Base-by-base conservation (phyloP, 2,329 filamentous ascomycete species). In the Cordyceps farinosa region DNA sequence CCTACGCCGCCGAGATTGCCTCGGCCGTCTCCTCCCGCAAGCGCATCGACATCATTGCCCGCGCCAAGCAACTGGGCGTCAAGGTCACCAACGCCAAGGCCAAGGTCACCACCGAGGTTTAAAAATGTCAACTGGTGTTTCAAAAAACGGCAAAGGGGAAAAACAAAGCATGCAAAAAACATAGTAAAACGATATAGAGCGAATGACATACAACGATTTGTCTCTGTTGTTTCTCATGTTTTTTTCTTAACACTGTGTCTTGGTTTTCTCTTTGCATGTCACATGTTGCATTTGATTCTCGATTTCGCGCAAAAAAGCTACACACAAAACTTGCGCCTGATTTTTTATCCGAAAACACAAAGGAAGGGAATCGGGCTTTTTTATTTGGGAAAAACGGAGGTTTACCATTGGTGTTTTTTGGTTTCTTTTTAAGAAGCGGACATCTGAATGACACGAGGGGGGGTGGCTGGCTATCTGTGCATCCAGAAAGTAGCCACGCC, bases 1-100 rank as follows among this genome's bases (percentile, higher is more conserved):
- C 92, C 82, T 97, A 91, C 84, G 95, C 95, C 79, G 95, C 95
- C 79, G 95, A 99, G 88, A 99, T 99, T 80, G 91, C 90, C 79
- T 92, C 96, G 87, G 90, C 91, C 80, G 95, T 99, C 80, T 99
- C 95, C 68, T 96, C 95, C 78, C 87, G 94, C 83, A 99, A 99
- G 91, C 89, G 95, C 82, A 89, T 99, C 82, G 93, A 97, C 77
- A 99, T 99, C 83, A 88, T 99, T 76, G 87, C 91, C 77, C 91
- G 94, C 81, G 95, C 95, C 71, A 98, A 98, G 91, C 90, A 96
- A 83, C 85, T 99, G 77, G 92, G 93, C 78, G 95, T 99, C 80
- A 99, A 99, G 91, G 94, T 99, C 80, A 99, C 95, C 79, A 99
- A 99, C 87, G 82, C 91, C 83, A 97, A 97, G 91, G 95, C 93